Percentiles rank a stretch among this genome's conserved stretches.
These are phyloP conservation scores for Clavariopsis aquatica DNA, from an alignment of 495 filamentous ascomycete genomes.

Conservation along the genomic window DNA sequence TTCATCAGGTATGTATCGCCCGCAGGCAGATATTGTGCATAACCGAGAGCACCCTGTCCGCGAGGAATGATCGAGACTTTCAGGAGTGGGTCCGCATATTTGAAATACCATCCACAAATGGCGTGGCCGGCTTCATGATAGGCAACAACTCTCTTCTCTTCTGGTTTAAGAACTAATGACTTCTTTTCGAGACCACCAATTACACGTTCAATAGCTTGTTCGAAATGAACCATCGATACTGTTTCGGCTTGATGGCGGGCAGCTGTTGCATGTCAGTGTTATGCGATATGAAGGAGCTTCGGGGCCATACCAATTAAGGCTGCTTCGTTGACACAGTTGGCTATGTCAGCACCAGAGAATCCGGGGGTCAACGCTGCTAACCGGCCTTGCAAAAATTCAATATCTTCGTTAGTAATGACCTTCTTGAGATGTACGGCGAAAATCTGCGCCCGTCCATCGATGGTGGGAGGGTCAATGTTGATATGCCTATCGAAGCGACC, in stretches of 20 bases:
- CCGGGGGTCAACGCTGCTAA: constrained; percentile 91
- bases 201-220: constrained; percentile 95
- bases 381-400: constrained; percentile 81
- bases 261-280: constrained; percentile 58
- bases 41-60: constrained; percentile 88
- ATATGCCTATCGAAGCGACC: constrained; percentile 97
- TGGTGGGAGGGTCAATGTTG: constrained; percentile 86
- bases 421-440: constrained; percentile 90
- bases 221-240: constrained; percentile 87
- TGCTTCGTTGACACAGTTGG: constrained; percentile 97
- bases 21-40: constrained; percentile 92
- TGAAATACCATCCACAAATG: constrained; percentile 98
- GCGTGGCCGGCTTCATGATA: constrained; percentile 99
- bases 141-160: constrained; percentile 92
- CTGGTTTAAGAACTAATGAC: constrained; percentile 84
- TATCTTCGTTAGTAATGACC: constrained; percentile 86
- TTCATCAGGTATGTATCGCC: constrained; percentile 93
- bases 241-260: constrained; percentile 74
- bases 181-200: constrained; percentile 96
- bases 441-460: constrained; percentile 95
- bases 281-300: neutral
- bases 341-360: constrained; percentile 96
- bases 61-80: constrained; percentile 99
- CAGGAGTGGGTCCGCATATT: constrained; percentile 91
- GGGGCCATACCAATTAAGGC: constrained; percentile 81